Conservation (phyloP, 1,284 basidiomycete species). For the Inonotus obliquus region DNA sequence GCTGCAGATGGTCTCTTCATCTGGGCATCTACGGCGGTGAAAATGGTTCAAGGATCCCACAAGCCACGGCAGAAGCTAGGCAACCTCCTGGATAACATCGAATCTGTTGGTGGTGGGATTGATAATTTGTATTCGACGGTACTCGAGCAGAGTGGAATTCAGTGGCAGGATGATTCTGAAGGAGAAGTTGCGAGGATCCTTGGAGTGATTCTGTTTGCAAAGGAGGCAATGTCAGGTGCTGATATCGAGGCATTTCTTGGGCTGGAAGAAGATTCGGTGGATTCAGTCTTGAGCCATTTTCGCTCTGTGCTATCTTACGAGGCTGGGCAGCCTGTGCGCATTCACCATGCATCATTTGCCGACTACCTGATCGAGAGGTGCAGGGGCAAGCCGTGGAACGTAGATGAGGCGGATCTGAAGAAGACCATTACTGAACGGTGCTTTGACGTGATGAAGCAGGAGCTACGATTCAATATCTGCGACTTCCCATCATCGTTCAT, state of each 20-base stretch:
- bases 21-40: neutral
- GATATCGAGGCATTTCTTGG: neutral
- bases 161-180: neutral
- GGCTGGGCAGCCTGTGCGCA: neutral
- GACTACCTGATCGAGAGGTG: neutral
- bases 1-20: constrained; percentile 2
- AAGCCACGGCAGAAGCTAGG: neutral
- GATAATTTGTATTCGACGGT: neutral
- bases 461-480: neutral
- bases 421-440: neutral
- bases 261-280: neutral
- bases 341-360: neutral
- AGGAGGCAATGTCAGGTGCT: neutral
- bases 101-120: neutral
- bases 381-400: neutral
- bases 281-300: neutral
- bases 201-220: neutral
- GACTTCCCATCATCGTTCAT: neutral
- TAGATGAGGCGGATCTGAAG: neutral
- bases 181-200: neutral
- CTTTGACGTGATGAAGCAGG: neutral
- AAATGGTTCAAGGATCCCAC: neutral
- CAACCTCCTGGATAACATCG: neutral
- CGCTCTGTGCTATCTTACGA: neutral
- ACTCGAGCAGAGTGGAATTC: neutral